phyloP scores from a whole-genome alignment of 805 yeast genomes.

The Saturnispora galanensis region DNA sequence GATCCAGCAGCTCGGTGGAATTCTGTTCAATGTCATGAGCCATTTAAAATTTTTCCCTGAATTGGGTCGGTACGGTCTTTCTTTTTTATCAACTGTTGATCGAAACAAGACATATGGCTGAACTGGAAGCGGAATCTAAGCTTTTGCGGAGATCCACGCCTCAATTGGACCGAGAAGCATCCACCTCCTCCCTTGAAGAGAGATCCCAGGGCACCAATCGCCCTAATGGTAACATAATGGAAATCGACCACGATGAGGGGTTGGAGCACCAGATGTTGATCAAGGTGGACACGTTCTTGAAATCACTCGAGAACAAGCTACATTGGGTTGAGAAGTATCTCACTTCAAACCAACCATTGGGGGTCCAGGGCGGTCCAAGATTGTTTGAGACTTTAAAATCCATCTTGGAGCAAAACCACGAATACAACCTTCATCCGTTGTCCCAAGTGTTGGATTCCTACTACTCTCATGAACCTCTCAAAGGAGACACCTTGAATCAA shows the following conservation, averaged over 20 bases:
- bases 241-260: constrained; percentile 1
- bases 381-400: constrained; percentile 21
- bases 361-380: constrained; percentile 13
- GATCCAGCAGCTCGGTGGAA: constrained; percentile 29
- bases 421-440: constrained; percentile 21
- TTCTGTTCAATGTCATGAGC: background rate
- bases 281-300: constrained; percentile 22
- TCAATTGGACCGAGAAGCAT: no score
- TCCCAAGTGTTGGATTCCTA: constrained; percentile 23
- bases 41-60: no score
- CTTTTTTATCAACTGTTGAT: background rate
- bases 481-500: constrained; percentile 11
- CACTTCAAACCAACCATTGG: constrained; percentile 6
- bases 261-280: constrained; percentile 22
- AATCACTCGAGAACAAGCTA: constrained; percentile 22
- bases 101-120: background rate
- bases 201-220: no score
- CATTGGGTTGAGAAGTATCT: constrained; percentile 23
- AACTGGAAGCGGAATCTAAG: background rate
- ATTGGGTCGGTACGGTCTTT: no score
- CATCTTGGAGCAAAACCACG: constrained; percentile 17
- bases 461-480: constrained; percentile 16
- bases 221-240: background rate
- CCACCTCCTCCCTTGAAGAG: no score
- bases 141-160: background rate